These are phyloP conservation scores for Tympanopsis confertula DNA, from an alignment of 2,329 filamentous ascomycete genomes.

Conservation along the genomic window DNA sequence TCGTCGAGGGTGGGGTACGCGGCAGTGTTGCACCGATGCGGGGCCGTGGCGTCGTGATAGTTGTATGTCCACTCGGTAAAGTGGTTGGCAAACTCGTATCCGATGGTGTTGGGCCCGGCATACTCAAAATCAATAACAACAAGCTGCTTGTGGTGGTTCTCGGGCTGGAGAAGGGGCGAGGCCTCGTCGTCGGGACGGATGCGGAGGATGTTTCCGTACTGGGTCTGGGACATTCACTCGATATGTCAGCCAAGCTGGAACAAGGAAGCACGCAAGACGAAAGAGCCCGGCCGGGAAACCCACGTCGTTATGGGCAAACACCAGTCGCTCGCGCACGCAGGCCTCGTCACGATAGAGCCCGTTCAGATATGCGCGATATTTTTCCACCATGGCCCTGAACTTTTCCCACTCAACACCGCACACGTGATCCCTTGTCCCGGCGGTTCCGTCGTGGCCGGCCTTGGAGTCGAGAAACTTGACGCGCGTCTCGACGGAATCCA, in stretches of 20 bases:
- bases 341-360: constrained; percentile 56
- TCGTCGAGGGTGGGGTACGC: constrained; percentile 70
- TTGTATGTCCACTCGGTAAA: constrained; percentile 99
- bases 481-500: constrained; percentile 51
- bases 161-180: constrained; percentile 76
- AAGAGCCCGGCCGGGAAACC: too few relatives aligned
- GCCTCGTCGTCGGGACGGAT: constrained; percentile 55
- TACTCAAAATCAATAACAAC: constrained; percentile 99
- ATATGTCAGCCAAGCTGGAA: too few relatives aligned
- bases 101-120: constrained; percentile 74
- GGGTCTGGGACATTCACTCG: constrained; percentile 64
- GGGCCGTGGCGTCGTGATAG: constrained; percentile 63
- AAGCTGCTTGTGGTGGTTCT: constrained; percentile 90
- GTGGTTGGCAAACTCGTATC: constrained; percentile 91
- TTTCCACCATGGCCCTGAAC: constrained; percentile 65
- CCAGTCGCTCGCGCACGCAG: constrained; percentile 61
- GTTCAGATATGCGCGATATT: constrained; percentile 66
- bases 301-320: constrained; percentile 99
- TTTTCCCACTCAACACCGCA: constrained; percentile 74
- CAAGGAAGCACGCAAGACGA: too few relatives aligned
- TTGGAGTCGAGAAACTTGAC: constrained; percentile 37
- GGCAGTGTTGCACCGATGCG: constrained; percentile 57
- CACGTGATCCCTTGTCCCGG: constrained; percentile 56
- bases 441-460: constrained; percentile 9
- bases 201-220: constrained; percentile 95